Percentiles rank a stretch among this genome's conserved stretches.
Evolutionary conservation across 306 rosid species (phyloP).

Genomic region (Arachis hypogaea): DNA sequence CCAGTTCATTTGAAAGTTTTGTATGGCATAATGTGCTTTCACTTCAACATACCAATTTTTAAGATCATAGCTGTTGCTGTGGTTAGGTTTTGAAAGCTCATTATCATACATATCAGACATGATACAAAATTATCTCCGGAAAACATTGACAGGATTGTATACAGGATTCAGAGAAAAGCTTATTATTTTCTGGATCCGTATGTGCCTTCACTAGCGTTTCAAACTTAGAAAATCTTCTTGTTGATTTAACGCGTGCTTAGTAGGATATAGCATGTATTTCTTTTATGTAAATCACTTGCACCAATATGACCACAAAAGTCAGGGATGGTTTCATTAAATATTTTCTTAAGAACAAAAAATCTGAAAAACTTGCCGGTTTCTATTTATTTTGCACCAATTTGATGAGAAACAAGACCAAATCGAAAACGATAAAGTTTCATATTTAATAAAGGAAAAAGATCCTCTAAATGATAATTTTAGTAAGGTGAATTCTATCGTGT

Average conservation of each 20-base stretch:
- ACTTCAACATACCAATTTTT: background rate
- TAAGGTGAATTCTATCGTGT: too few species aligned
- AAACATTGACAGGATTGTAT: background rate
- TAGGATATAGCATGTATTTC: too few species aligned
- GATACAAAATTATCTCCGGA: background rate
- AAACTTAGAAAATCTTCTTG: background rate
- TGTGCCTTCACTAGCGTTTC: background rate
- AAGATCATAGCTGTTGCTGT: background rate
- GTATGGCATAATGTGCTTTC: background rate
- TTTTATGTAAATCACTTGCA: too few species aligned
- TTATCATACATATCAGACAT: background rate
- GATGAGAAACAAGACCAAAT: too few species aligned
- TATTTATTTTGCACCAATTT: too few species aligned
- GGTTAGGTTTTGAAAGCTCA: background rate
- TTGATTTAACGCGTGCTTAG: background rate
- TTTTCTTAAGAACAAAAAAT: too few species aligned
- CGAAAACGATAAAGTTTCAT: too few species aligned
- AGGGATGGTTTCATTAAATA: too few species aligned
- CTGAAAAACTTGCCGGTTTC: too few species aligned
- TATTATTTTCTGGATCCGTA: background rate
- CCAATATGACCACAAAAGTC: too few species aligned
- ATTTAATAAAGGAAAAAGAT: too few species aligned
- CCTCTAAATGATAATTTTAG: too few species aligned
- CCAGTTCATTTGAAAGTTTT: slow-evolving; percentile 1
- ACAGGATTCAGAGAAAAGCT: background rate